Percentiles rank a stretch among this genome's conserved stretches.
phyloP scores from a whole-genome alignment of 2,329 filamentous ascomycete genomes.

The Ascomycota sp. region DNA sequence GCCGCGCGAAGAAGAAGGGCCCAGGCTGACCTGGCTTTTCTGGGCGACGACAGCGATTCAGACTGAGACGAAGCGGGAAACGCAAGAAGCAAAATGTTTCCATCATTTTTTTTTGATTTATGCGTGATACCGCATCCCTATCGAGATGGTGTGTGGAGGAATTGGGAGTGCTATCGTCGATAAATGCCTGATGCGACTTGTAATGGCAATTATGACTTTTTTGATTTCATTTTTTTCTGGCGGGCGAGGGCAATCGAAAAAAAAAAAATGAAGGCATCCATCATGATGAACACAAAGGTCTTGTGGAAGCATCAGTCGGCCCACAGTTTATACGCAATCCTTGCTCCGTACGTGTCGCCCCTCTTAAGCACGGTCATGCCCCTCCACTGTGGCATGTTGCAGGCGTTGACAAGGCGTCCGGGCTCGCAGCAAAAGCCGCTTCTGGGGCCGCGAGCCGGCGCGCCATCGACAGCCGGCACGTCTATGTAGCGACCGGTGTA shows the following conservation, averaged over 20 bases:
- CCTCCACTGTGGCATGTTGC: slow-evolving; percentile 63
- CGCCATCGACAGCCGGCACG: slow-evolving; percentile 41
- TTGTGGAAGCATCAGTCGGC: slow-evolving; percentile 24
- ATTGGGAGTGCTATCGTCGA: no score
- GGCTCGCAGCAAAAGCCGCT: slow-evolving; percentile 85
- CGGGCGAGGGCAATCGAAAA: no score
- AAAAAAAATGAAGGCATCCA: no score
- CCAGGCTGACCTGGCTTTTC: slow-evolving; percentile 36
- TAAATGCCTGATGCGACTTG: no score
- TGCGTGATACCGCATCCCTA: no score
- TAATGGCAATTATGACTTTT: no score
- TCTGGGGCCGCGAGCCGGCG: slow-evolving; percentile 41
- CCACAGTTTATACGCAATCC: slow-evolving; percentile 73
- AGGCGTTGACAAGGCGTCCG: slow-evolving; percentile 70
- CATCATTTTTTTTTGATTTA: no score
- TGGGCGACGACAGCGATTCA: slow-evolving; percentile 46
- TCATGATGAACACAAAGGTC: no score
- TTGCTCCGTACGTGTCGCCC: slow-evolving; percentile 61
- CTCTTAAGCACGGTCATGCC: slow-evolving; percentile 60
- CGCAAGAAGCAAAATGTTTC: no score
- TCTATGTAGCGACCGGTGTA: slow-evolving; percentile 77
- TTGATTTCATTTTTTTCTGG: no score
- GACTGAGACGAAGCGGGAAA: slow-evolving; percentile 15
- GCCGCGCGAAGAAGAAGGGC: slow-evolving; percentile 24
- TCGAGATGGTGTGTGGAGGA: no score